These are phyloP conservation scores for Trichoderma atrobrunneum DNA, from an alignment of 2,329 filamentous ascomycete species.

Conservation along the genomic window DNA sequence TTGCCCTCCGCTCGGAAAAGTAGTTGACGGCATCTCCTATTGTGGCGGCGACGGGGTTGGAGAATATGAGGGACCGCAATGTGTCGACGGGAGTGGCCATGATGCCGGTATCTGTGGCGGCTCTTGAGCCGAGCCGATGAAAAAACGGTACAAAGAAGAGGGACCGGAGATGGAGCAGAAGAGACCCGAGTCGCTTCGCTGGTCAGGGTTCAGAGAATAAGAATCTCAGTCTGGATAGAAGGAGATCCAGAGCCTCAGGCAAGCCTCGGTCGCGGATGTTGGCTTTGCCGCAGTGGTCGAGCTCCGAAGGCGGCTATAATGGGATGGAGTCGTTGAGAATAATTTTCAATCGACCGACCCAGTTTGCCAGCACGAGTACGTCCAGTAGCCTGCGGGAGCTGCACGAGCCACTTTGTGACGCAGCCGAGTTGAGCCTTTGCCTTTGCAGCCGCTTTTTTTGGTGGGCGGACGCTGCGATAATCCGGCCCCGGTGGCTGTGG, in stretches of 20 bases:
- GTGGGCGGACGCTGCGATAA: slow-evolving; percentile 3
- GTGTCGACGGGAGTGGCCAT: slow-evolving; percentile 54
- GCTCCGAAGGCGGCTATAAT: slow-evolving; percentile 21
- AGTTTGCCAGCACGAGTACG: slow-evolving; percentile 1
- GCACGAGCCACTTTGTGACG: slow-evolving; percentile 20
- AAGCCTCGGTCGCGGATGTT: slow-evolving; percentile 14
- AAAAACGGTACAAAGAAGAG: slow-evolving; percentile 1
- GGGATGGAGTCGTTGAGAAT: slow-evolving; percentile 25
- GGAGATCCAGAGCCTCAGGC: not conserved
- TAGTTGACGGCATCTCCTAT: slow-evolving; percentile 75
- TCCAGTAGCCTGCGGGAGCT: slow-evolving; percentile 10
- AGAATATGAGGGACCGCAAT: slow-evolving; percentile 62
- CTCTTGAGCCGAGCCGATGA: slow-evolving; percentile 20
- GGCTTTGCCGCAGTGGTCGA: slow-evolving; percentile 20
- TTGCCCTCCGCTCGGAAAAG: slow-evolving; percentile 82
- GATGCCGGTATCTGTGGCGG: slow-evolving; percentile 30
- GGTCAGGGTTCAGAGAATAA: not conserved
- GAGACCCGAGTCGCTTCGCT: slow-evolving; percentile 8
- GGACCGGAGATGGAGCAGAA: not conserved
- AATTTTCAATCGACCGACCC: slow-evolving; percentile 25
- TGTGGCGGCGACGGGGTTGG: slow-evolving; percentile 68
- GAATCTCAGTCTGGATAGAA: not conserved
- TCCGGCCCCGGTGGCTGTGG: slow-evolving; percentile 14
- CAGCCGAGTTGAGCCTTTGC: not conserved
- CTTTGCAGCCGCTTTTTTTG: not conserved